Percentiles rank a stretch among this genome's conserved stretches.
These are phyloP conservation scores for Lentinula raphanica DNA, from an alignment of 768 basidiomycete species.

Conservation along the genomic window DNA sequence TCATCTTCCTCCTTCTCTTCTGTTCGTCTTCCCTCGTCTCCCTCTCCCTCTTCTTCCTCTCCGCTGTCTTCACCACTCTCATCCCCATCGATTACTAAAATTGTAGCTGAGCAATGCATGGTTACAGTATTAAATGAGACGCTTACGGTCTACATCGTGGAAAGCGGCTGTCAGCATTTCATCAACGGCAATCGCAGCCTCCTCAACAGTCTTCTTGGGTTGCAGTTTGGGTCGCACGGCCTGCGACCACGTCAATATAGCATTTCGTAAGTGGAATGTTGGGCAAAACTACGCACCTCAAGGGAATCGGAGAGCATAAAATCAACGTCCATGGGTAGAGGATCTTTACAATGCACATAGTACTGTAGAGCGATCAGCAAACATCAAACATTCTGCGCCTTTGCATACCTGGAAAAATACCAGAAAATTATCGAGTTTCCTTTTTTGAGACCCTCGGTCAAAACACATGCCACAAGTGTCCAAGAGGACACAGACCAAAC, in stretches of 20 bases:
- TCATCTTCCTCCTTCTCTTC: slow-evolving; percentile 57
- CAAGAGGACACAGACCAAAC: slow-evolving; percentile 86
- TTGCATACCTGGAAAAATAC: slow-evolving; percentile 81
- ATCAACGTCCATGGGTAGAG: slow-evolving; percentile 94
- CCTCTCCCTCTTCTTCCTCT: slow-evolving; percentile 37
- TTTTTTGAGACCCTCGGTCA: slow-evolving; percentile 86
- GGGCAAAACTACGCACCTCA: slow-evolving; percentile 64
- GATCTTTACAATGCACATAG: slow-evolving; percentile 85
- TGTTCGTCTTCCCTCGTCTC: slow-evolving; percentile 39
- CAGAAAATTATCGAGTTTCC: slow-evolving; percentile 90
- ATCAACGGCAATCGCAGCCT: slow-evolving; percentile 85
- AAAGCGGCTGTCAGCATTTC: slow-evolving; percentile 74
- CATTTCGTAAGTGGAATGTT: too few species aligned
- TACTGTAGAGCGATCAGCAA: slow-evolving; percentile 40
- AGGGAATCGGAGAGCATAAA: slow-evolving; percentile 96
- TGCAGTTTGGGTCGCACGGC: slow-evolving; percentile 80
- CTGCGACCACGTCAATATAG: slow-evolving; percentile 33
- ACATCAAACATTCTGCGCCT: neutral
- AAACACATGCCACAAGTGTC: slow-evolving; percentile 99
- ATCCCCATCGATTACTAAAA: slow-evolving; percentile 24
- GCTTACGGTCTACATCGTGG: slow-evolving; percentile 46
- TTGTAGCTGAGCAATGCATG: too few species aligned
- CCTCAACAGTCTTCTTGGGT: slow-evolving; percentile 69
- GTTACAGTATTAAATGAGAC: too few species aligned
- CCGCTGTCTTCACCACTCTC: slow-evolving; percentile 62